phyloP scores from a whole-genome alignment of 2,329 filamentous ascomycete genomes.

The Nakataea oryzae region DNA sequence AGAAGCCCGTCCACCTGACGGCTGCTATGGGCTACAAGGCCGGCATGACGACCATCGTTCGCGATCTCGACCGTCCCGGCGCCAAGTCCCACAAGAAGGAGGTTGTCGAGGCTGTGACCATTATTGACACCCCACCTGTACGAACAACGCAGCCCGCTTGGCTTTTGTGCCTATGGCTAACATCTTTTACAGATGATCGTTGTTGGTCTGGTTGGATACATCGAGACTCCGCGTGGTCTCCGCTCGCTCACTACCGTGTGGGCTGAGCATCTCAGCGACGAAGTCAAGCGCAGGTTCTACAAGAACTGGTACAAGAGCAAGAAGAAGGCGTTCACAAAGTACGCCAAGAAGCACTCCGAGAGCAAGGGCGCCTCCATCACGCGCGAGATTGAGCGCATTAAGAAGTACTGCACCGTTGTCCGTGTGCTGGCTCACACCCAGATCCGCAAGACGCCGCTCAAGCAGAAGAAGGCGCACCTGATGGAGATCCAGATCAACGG shows the following conservation, averaged over 20 bases:
- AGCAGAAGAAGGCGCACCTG: slow-evolving; percentile 99
- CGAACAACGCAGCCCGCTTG: slow-evolving; percentile 75
- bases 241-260: slow-evolving; percentile 99
- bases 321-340: slow-evolving; percentile 99
- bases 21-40: slow-evolving; percentile 99
- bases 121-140: slow-evolving; percentile 94
- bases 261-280: slow-evolving; percentile 98
- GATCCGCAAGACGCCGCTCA: slow-evolving; percentile 97
- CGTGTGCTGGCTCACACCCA: slow-evolving; percentile 98
- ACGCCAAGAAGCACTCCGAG: slow-evolving; percentile 99
- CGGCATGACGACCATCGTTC: slow-evolving; percentile 99
- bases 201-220: slow-evolving; percentile 99
- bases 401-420: slow-evolving; percentile 99
- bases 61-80: slow-evolving; percentile 96
- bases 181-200: slow-evolving; percentile 84
- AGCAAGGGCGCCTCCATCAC: slow-evolving; percentile 81
- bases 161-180: slow-evolving; percentile 62
- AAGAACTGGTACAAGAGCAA: slow-evolving; percentile 99
- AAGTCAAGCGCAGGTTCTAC: slow-evolving; percentile 99
- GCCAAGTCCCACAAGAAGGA: slow-evolving; percentile 99
- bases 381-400: slow-evolving; percentile 98
- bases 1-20: slow-evolving; percentile 98
- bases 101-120: slow-evolving; percentile 77
- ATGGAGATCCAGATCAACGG: slow-evolving; percentile 99
- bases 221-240: slow-evolving; percentile 98